A percentile compares a stretch with the other conserved stretches of the same genome.
Evolutionary conservation across 1,284 basidiomycete genomes (phyloP).

Genomic region (Tremellales sp.): DNA sequence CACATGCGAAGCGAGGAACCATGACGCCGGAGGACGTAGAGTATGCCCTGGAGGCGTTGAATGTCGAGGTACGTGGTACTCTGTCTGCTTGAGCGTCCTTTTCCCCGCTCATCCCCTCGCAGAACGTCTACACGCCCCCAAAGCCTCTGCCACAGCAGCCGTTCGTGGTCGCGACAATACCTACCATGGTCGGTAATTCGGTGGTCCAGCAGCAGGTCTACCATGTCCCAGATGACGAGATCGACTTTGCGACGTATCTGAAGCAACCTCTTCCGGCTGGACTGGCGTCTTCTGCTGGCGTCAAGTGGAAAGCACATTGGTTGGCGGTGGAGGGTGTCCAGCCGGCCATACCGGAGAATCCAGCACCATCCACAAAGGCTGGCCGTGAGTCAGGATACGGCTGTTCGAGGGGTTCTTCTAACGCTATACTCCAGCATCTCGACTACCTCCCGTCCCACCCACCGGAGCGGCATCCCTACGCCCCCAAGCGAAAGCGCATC

Average conservation of each 20-base stretch:
- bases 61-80: slow-evolving; percentile 65
- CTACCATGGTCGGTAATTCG: too few species aligned
- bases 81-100: not conserved
- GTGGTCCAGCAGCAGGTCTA: slow-evolving; percentile 60
- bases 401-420: not conserved
- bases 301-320: slow-evolving; percentile 74
- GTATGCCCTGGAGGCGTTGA: slow-evolving; percentile 85
- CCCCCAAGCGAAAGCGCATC: slow-evolving; percentile 72
- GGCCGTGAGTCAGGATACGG: slow-evolving; percentile 25
- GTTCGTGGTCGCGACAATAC: slow-evolving; percentile 55
- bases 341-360: slow-evolving; percentile 94
- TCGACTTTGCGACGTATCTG: slow-evolving; percentile 88
- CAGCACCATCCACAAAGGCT: slow-evolving; percentile 54
- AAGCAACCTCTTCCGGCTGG: slow-evolving; percentile 49
- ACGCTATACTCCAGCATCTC: slow-evolving; percentile 23
- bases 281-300: slow-evolving; percentile 39
- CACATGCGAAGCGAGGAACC: slow-evolving; percentile 81
- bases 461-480: slow-evolving; percentile 40
- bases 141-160: slow-evolving; percentile 55
- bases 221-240: slow-evolving; percentile 93
- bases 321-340: slow-evolving; percentile 97
- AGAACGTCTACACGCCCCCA: slow-evolving; percentile 39
- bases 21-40: slow-evolving; percentile 89
- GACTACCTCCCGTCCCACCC: slow-evolving; percentile 19
- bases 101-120: not conserved